Evolutionary conservation across 345 rosid genomes (phyloP).

Genomic region (Populus nigra): DNA sequence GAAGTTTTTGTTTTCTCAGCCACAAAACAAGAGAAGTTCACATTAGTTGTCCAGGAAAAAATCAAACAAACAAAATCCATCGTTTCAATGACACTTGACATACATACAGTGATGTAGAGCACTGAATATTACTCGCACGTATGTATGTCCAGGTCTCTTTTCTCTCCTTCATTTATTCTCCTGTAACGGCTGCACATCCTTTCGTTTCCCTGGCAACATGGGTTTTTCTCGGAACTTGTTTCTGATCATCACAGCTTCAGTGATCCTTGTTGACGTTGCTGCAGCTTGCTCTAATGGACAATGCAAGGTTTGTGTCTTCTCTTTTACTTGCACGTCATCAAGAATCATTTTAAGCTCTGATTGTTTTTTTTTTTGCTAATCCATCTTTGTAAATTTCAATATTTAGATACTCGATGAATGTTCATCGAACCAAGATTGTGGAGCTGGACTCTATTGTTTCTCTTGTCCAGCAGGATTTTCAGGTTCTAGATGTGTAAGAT

Average conservation of each 20-base stretch:
- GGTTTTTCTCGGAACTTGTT: conserved; percentile 18
- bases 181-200: background rate
- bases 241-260: conserved; percentile 14
- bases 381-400: background rate
- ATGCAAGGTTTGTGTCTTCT: conserved; percentile 43
- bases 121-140: too few species aligned
- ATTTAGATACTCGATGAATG: conserved; percentile 51
- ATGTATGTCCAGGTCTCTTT: background rate
- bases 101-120: background rate
- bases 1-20: conserved; percentile 25
- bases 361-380: background rate
- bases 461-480: conserved; percentile 46
- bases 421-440: conserved; percentile 58
- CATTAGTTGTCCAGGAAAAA: background rate
- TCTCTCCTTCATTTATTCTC: background rate
- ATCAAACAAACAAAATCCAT: background rate
- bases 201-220: conserved; percentile 19
- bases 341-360: too few species aligned
- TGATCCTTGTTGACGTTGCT: conserved; percentile 18
- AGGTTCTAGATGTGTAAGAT: conserved; percentile 57
- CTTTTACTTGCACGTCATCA: background rate
- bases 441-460: conserved; percentile 55
- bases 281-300: conserved; percentile 32
- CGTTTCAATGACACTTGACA: background rate
- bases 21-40: background rate